phyloP scores from a whole-genome alignment of 2,329 filamentous ascomycete genomes.

The Seiridium cupressi region DNA sequence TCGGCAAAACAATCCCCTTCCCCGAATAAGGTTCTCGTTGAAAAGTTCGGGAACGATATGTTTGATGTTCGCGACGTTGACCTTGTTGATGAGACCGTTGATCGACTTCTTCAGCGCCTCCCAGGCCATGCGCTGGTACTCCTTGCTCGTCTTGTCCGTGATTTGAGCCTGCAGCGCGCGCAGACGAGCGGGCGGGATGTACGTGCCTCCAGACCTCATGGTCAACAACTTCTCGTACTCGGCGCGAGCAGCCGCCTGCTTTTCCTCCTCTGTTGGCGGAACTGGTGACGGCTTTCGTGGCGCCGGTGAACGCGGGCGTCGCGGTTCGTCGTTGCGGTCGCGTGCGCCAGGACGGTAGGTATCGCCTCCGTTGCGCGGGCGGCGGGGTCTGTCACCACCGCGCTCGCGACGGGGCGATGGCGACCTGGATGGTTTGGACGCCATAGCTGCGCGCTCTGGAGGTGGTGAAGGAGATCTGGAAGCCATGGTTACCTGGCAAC shows the following conservation, averaged over 20 bases:
- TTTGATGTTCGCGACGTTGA: slow-evolving; percentile 98
- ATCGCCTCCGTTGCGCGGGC: slow-evolving; percentile 45
- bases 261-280: slow-evolving; percentile 69
- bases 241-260: slow-evolving; percentile 83
- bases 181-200: slow-evolving; percentile 89
- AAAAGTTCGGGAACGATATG: slow-evolving; percentile 95
- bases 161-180: slow-evolving; percentile 94
- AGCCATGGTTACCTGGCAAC: background rate
- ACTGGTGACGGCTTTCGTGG: slow-evolving; percentile 20
- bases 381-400: slow-evolving; percentile 22
- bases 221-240: slow-evolving; percentile 91
- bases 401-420: slow-evolving; percentile 29
- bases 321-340: slow-evolving; percentile 1
- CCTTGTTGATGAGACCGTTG: slow-evolving; percentile 98
- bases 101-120: slow-evolving; percentile 98
- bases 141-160: slow-evolving; percentile 92
- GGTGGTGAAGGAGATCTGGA: background rate
- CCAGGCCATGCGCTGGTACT: slow-evolving; percentile 99
- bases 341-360: slow-evolving; percentile 43
- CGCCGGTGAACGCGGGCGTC: slow-evolving; percentile 11
- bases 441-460: background rate
- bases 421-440: slow-evolving; percentile 8
- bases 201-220: slow-evolving; percentile 92
- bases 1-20: slow-evolving; percentile 87
- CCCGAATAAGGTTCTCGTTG: slow-evolving; percentile 87